Evolutionary conservation across 495 filamentous ascomycete species (phyloP).

Genomic region (Ramalina intermedia): DNA sequence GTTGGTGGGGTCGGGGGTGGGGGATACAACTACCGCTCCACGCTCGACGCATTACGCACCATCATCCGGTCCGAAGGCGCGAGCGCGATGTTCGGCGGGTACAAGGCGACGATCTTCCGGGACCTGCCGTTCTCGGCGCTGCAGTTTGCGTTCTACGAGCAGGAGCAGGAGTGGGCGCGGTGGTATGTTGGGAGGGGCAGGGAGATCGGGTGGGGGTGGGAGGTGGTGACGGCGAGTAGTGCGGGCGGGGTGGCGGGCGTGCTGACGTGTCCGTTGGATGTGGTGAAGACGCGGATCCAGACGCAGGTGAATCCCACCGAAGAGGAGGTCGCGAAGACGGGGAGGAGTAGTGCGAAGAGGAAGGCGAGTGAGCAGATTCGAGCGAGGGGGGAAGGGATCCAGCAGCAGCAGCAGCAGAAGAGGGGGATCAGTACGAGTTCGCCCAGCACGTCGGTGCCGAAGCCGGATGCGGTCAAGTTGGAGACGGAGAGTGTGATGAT

Average conservation of each 20-base stretch:
- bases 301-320: slow-evolving; percentile 59
- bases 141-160: slow-evolving; percentile 96
- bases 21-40: slow-evolving; percentile 85
- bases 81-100: slow-evolving; percentile 80
- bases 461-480: slow-evolving; percentile 58
- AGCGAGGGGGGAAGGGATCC: neutral
- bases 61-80: slow-evolving; percentile 73
- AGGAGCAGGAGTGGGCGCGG: slow-evolving; percentile 70
- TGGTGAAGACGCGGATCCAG: slow-evolving; percentile 96
- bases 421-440: slow-evolving; percentile 71
- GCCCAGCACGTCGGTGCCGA: slow-evolving; percentile 61
- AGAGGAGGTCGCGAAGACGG: neutral
- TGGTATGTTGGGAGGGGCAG: slow-evolving; percentile 38
- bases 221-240: slow-evolving; percentile 79
- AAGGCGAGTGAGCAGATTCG: neutral
- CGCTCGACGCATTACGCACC: slow-evolving; percentile 62
- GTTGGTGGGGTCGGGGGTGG: too few relatives aligned
- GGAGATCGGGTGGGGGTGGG: slow-evolving; percentile 72
- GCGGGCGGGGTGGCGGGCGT: slow-evolving; percentile 90
- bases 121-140: slow-evolving; percentile 91
- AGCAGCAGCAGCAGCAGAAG: neutral
- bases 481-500: slow-evolving; percentile 80
- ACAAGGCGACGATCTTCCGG: slow-evolving; percentile 82
- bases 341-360: neutral
- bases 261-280: slow-evolving; percentile 88